Base-by-base conservation (phyloP, 768 basidiomycete species). In the Tricholoma saponaceum region DNA sequence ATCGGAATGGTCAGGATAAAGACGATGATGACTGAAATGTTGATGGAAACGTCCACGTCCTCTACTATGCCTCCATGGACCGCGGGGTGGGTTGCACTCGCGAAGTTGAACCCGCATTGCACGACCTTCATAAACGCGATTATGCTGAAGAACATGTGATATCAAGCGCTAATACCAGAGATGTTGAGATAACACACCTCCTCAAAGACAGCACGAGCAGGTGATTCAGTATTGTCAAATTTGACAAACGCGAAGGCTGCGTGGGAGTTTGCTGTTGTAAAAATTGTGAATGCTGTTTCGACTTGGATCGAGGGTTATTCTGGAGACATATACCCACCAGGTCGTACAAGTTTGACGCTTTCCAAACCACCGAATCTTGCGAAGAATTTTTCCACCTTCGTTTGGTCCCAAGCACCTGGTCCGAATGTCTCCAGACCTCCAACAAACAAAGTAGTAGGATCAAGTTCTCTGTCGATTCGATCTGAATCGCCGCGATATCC, bases 161-260 rank as follows among this genome's bases (percentile, higher is more conserved):
- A 51, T 37, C 41, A 53, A 49, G 16, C 54, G 39, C 5, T 57
- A 46, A 32, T 25, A 14, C 20, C 33, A 14, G n/a, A 47, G 4
- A 51, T 51, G 18, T 35, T 25, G 32, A 26, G 25, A 20, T 28
- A 20, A 60, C 64, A 41, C 53, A 89, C 90, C 77, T 90, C 84
- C 68, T 81, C 81, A 26, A 69, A 70, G 20, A 91, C 79, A 4
- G 90, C 90, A 56, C 77, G 80, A n/a, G 79, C 76, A n/a, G 89
- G 82, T 30, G 83, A 76, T 8, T 86, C 83, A 2, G 76, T 76
- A 56, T 84, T 82, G 58, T 81, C 75, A 66, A 86, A 92, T 66
- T 80, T 87, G 57, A 92, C 81, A 64, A 92, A 91, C 1, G 90
- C 90, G 66, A 90, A 92, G 2, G 83, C 89, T n/a, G 84, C 78